Conservation (phyloP, 352 stramenopile genomes). For the Globisporangium megalacanthum region DNA sequence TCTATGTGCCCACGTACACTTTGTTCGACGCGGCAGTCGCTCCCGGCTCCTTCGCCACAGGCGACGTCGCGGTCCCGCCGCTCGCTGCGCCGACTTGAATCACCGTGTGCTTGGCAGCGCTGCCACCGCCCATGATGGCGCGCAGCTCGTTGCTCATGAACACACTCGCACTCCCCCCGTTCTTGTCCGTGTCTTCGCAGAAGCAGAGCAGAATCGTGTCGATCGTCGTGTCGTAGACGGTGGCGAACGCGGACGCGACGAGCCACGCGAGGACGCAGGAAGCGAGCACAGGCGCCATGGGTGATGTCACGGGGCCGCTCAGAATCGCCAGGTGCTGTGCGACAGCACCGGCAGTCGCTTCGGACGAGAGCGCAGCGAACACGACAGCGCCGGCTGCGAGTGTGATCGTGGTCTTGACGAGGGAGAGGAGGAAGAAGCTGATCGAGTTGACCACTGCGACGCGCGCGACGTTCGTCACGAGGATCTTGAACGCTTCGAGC, state of each 20-base stretch:
- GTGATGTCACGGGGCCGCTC: constrained; percentile 74
- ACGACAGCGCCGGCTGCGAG: constrained; percentile 34
- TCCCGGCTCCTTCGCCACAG: neutral
- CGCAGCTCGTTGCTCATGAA: constrained; percentile 80
- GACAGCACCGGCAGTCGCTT: constrained; percentile 21
- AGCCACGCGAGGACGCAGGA: constrained; percentile 85
- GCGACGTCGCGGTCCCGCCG: constrained; percentile 3
- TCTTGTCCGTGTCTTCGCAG: constrained; percentile 86
- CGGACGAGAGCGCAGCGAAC: constrained; percentile 37
- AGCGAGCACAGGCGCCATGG: constrained; percentile 89
- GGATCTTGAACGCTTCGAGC: constrained; percentile 92
- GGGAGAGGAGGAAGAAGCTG: constrained; percentile 90
- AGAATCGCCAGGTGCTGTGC: constrained; percentile 52
- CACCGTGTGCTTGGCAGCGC: constrained; percentile 23
- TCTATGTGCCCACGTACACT: constrained; percentile 38
- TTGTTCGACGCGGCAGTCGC: constrained; percentile 14
- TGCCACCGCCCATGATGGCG: constrained; percentile 43
- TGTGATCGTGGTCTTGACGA: constrained; percentile 90
- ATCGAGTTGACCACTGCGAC: constrained; percentile 90
- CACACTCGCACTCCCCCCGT: constrained; percentile 50
- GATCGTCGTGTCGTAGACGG: constrained; percentile 94
- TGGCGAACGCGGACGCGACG: constrained; percentile 86
- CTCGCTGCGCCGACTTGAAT: constrained; percentile 28
- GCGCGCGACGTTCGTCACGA: constrained; percentile 90
- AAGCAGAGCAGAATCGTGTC: constrained; percentile 96